A percentile compares a stretch with the other conserved stretches of the same genome.
Conservation (phyloP, 2,329 filamentous ascomycete genomes). For the Blumeria hordei region DNA sequence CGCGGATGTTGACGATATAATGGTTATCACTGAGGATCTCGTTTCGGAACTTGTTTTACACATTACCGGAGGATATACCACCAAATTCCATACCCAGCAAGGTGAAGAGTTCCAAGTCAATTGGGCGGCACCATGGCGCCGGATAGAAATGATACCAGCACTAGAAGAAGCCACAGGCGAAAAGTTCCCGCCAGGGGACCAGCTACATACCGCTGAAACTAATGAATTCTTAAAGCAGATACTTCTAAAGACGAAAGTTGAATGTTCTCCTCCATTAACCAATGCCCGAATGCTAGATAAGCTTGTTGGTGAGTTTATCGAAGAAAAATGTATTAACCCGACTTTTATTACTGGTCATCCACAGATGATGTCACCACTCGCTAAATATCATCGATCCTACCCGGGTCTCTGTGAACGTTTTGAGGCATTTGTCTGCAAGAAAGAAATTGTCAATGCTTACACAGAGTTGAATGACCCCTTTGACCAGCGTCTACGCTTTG, state of each 20-base stretch:
- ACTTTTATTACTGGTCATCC: constrained; percentile 76
- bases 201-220: constrained; percentile 72
- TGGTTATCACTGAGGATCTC: constrained; percentile 80
- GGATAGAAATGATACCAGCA: constrained; percentile 85
- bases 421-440: constrained; percentile 91
- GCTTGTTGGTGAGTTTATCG: constrained; percentile 81
- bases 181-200: constrained; percentile 74
- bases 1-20: constrained; percentile 73
- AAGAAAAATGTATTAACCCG: constrained; percentile 80
- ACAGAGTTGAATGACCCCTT: constrained; percentile 96
- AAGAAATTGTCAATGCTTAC: constrained; percentile 87
- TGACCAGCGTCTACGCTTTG: constrained; percentile 74
- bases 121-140: constrained; percentile 86
- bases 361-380: constrained; percentile 79
- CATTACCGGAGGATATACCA: constrained; percentile 64
- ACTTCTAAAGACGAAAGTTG: constrained; percentile 72
- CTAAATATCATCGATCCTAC: constrained; percentile 72
- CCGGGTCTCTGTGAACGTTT: constrained; percentile 87
- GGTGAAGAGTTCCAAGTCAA: constrained; percentile 80
- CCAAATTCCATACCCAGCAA: constrained; percentile 62
- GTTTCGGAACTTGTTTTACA: constrained; percentile 76
- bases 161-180: constrained; percentile 76
- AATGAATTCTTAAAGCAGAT: constrained; percentile 67
- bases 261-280: constrained; percentile 74
- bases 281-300: constrained; percentile 94